phyloP scores from a whole-genome alignment of 2,329 filamentous ascomycete species.

The Colletotrichum camelliae region DNA sequence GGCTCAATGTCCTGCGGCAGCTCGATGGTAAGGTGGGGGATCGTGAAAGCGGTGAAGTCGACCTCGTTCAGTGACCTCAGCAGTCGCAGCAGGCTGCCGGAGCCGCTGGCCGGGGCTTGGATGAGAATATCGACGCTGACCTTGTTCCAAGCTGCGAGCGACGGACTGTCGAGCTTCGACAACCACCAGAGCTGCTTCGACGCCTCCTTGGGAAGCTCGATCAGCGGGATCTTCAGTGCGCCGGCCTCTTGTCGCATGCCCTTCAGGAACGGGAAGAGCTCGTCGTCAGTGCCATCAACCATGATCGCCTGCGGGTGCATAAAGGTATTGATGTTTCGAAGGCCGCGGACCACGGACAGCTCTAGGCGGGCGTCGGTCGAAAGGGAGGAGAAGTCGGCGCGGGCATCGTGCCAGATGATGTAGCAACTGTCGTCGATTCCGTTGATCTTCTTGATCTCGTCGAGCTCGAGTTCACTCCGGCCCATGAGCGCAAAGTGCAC shows the following conservation, averaged over 20 bases:
- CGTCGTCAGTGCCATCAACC: constrained; percentile 69
- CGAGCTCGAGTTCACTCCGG: constrained; percentile 70
- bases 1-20: constrained; percentile 75
- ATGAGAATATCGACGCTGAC: constrained; percentile 83
- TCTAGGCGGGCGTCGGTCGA: constrained; percentile 76
- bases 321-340: constrained; percentile 75
- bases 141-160: constrained; percentile 79
- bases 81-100: constrained; percentile 77
- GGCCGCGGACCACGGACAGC: constrained; percentile 64
- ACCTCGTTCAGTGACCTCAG: constrained; percentile 77
- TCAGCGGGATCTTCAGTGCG: constrained; percentile 63
- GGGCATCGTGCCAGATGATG: constrained; percentile 72
- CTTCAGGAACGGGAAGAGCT: constrained; percentile 72
- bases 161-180: constrained; percentile 74
- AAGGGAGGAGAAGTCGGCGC: constrained; percentile 73
- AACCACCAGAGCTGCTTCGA: constrained; percentile 77
- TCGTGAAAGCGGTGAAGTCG: constrained; percentile 73
- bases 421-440: constrained; percentile 76
- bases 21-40: constrained; percentile 84
- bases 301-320: constrained; percentile 81
- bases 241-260: constrained; percentile 62
- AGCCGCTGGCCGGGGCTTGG: constrained; percentile 72
- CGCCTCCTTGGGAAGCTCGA: constrained; percentile 73
- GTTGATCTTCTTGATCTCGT: constrained; percentile 77
- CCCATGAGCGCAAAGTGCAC: constrained; percentile 87